A percentile compares a stretch with the other conserved stretches of the same genome.
These are phyloP conservation scores for Debaryomyces subglobosus DNA, from an alignment of 1,139 yeast genomes.

Conservation along the genomic window DNA sequence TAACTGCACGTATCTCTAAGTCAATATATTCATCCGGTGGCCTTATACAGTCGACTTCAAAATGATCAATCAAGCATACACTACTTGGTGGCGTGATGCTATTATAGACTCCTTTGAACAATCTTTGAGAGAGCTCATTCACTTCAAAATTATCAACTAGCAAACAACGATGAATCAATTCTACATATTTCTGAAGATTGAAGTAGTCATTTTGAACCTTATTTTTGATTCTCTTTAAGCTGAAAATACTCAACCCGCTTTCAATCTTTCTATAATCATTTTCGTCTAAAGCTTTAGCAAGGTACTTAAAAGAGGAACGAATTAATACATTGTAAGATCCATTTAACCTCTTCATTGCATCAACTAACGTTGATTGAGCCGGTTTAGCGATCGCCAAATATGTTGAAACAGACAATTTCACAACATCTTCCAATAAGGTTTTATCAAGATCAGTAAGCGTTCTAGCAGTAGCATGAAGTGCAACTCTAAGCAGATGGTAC, in stretches of 20 bases:
- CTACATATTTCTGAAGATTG: conserved; percentile 50
- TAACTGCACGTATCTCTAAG: conserved; percentile 57
- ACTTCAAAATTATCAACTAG: conserved; percentile 61
- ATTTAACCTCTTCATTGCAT: conserved; percentile 71
- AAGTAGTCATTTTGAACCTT: conserved; percentile 61
- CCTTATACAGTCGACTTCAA: conserved; percentile 52
- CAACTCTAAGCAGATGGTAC: conserved; percentile 75
- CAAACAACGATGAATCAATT: conserved; percentile 58
- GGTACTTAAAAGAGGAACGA: conserved; percentile 49
- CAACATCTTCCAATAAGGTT: conserved; percentile 67
- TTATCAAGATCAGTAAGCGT: conserved; percentile 71
- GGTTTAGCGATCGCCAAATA: conserved; percentile 70
- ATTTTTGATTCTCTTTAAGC: conserved; percentile 53
- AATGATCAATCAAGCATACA: conserved; percentile 56
- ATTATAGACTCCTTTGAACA: conserved; percentile 50
- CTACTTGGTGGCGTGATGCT: conserved; percentile 60
- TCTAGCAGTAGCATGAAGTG: conserved; percentile 76
- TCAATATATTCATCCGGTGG: conserved; percentile 67
- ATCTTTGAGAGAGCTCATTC: conserved; percentile 50
- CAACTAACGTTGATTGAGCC: conserved; percentile 71
- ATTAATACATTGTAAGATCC: conserved; percentile 66
- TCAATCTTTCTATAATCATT: conserved; percentile 63
- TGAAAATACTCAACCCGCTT: conserved; percentile 65
- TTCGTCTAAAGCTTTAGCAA: conserved; percentile 55
- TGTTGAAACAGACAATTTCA: conserved; percentile 66